Evolutionary conservation across 225 moss, liverwort and hornwort species (phyloP).

Genomic region (Straminergon stramineum): DNA sequence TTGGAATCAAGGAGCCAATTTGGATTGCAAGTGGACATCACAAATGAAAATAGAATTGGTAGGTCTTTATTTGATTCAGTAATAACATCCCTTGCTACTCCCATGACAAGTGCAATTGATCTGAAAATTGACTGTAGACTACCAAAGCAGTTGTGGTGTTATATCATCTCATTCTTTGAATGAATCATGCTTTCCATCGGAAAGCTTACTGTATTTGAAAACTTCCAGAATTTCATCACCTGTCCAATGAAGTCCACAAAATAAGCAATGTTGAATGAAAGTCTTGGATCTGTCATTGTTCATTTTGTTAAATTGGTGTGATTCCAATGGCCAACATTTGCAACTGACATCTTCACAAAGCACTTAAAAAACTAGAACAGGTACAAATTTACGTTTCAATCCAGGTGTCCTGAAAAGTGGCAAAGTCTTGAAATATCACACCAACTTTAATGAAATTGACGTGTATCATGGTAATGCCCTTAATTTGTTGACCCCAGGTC

Average conservation of each 20-base stretch:
- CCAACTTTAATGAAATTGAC: not conserved
- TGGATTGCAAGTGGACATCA: not conserved
- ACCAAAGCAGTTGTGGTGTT: too few species aligned
- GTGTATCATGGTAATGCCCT: accelerated
- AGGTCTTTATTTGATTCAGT: not conserved
- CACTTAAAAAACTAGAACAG: too few species aligned
- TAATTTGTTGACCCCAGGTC: not conserved
- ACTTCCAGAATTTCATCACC: not conserved
- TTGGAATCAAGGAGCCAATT: not conserved
- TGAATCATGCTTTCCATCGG: not conserved
- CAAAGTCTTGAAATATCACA: not conserved
- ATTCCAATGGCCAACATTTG: not conserved
- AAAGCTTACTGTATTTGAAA: not conserved
- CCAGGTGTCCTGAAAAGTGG: not conserved
- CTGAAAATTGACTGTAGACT: too few species aligned
- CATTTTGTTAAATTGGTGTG: not conserved
- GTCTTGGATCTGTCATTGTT: not conserved
- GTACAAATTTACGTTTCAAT: not conserved
- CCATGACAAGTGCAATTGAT: too few species aligned
- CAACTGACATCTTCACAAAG: too few species aligned
- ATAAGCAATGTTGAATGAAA: not conserved
- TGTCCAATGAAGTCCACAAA: not conserved
- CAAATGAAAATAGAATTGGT: not conserved
- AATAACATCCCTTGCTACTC: too few species aligned
- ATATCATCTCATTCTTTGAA: too few species aligned